These are phyloP conservation scores for Trypanosoma theileri DNA, from an alignment of 208 protist genomes.

Conservation along the genomic window DNA sequence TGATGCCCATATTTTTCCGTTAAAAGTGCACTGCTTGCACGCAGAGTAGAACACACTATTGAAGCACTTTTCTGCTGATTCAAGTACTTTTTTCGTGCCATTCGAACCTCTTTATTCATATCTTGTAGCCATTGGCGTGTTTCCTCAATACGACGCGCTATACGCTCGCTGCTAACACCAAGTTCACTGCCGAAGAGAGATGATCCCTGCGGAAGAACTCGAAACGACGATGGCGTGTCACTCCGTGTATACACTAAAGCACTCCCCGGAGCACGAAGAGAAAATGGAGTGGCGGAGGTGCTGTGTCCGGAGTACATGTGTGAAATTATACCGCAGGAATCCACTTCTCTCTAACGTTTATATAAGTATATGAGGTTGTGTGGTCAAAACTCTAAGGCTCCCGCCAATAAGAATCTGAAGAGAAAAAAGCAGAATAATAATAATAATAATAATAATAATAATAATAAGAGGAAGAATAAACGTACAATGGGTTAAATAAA, in stretches of 20 bases:
- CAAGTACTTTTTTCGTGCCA: slow-evolving; percentile 23
- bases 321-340: not conserved
- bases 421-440: no score
- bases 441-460: no score
- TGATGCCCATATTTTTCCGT: not conserved
- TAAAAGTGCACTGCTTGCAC: slow-evolving; percentile 26
- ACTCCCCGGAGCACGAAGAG: not conserved
- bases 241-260: slow-evolving; percentile 6
- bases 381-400: no score
- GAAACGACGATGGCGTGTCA: slow-evolving; percentile 30
- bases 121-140: slow-evolving; percentile 50
- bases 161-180: not conserved
- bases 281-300: no score
- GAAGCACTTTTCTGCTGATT: slow-evolving; percentile 18
- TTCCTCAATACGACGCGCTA: slow-evolving; percentile 42
- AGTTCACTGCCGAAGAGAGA: slow-evolving; percentile 23
- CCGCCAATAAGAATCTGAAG: no score
- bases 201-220: slow-evolving; percentile 11
- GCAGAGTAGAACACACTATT: slow-evolving; percentile 24
- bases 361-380: no score
- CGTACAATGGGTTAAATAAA: no score
- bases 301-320: not conserved
- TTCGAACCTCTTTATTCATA: slow-evolving; percentile 49
- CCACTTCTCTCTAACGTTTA: no score
- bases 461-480: no score